Percentiles rank a stretch among this genome's conserved stretches.
These are phyloP conservation scores for Cordyceps cateniannulata DNA, from an alignment of 2,329 filamentous ascomycete genomes.

Conservation along the genomic window DNA sequence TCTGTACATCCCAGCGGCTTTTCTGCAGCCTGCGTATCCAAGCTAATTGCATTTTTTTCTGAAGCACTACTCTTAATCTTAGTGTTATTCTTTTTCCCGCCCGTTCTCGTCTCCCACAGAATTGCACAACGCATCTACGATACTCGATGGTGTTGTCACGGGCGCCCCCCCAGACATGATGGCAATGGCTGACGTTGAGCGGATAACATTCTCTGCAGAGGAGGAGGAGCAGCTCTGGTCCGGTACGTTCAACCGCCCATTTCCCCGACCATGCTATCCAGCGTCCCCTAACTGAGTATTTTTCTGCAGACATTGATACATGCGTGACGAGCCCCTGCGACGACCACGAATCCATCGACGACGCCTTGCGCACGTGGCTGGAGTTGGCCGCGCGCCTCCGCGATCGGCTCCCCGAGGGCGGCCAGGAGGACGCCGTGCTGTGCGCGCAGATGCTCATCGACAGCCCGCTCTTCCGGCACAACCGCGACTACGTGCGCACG, in stretches of 20 bases:
- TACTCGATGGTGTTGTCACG: constrained; percentile 29
- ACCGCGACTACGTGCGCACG: constrained; percentile 80
- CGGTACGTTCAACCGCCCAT: constrained; percentile 45
- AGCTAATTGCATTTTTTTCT: background rate
- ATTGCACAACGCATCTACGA: background rate
- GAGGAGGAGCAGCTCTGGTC: constrained; percentile 85
- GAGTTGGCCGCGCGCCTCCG: constrained; percentile 69
- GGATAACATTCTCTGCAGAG: constrained; percentile 58
- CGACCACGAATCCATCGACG: constrained; percentile 63
- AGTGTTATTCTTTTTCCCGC: background rate
- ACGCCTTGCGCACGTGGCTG: constrained; percentile 78
- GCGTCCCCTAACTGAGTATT: background rate
- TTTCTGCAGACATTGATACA: constrained; percentile 38
- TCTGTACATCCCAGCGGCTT: background rate
- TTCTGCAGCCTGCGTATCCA: background rate
- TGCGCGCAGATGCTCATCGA: constrained; percentile 76
- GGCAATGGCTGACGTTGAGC: constrained; percentile 57
- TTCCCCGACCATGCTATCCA: background rate
- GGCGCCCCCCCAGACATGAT: constrained; percentile 21
- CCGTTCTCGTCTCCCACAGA: no score
- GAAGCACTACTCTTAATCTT: background rate
- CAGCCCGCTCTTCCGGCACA: constrained; percentile 64
- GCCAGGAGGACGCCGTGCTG: constrained; percentile 70
- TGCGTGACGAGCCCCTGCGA: constrained; percentile 42
- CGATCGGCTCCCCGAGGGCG: constrained; percentile 66